phyloP scores from a whole-genome alignment of 2,329 filamentous ascomycete genomes.

The Colletotrichum phormii region DNA sequence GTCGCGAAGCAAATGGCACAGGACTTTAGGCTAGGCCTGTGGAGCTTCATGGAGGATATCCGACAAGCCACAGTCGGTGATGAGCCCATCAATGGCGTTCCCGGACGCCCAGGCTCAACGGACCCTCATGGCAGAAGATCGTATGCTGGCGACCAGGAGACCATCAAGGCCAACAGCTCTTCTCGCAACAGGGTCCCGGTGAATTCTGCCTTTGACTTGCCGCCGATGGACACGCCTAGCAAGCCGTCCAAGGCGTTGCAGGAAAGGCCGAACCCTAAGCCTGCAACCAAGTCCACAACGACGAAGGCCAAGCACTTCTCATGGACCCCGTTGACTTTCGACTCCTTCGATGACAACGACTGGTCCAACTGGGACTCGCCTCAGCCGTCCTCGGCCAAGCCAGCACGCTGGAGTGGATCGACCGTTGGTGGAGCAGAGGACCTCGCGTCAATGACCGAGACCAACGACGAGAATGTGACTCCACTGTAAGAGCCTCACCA shows the following conservation, averaged over 20 bases:
- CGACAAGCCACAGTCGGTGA: constrained; percentile 96
- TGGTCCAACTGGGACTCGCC: constrained; percentile 75
- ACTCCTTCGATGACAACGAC: constrained; percentile 69
- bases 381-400: constrained; percentile 60
- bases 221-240: constrained; percentile 46
- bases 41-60: constrained; percentile 95
- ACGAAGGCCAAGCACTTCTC: constrained; percentile 66
- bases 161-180: constrained; percentile 56
- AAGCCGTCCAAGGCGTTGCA: constrained; percentile 43
- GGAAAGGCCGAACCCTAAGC: constrained; percentile 45
- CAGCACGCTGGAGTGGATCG: constrained; percentile 73
- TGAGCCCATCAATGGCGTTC: constrained; percentile 76
- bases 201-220: constrained; percentile 54
- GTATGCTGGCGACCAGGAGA: constrained; percentile 55
- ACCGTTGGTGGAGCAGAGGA: constrained; percentile 60
- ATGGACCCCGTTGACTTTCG: constrained; percentile 68
- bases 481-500: constrained; percentile 58
- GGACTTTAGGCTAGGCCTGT: constrained; percentile 89
- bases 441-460: constrained; percentile 59
- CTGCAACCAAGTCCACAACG: constrained; percentile 49
- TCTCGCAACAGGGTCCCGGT: constrained; percentile 52
- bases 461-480: constrained; percentile 56
- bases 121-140: constrained; percentile 27
- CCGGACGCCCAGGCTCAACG: constrained; percentile 33
- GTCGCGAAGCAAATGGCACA: constrained; percentile 83